Evolutionary conservation across 805 yeast species (phyloP).

Genomic region (Myxozyma kluyveri): DNA sequence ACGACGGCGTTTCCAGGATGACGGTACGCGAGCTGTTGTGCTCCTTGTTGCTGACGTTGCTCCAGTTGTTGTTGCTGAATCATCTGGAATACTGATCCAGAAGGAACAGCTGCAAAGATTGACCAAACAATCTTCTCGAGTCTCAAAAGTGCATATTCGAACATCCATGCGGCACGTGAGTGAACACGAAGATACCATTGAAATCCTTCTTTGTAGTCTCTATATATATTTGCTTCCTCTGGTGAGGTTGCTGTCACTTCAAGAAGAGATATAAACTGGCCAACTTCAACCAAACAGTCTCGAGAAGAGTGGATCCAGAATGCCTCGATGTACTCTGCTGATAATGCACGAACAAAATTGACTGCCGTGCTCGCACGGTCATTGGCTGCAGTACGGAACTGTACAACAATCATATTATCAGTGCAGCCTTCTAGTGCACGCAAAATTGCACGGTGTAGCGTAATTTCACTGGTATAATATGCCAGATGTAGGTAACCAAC

Average conservation of each 20-base stretch:
- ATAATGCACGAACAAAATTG: slow-evolving; percentile 29
- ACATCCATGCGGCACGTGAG: slow-evolving; percentile 31
- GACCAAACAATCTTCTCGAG: slow-evolving; percentile 32
- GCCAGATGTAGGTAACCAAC: slow-evolving; percentile 29
- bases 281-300: slow-evolving; percentile 31
- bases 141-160: slow-evolving; percentile 29
- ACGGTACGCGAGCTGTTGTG: neutral
- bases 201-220: slow-evolving; percentile 22
- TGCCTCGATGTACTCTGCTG: slow-evolving; percentile 33
- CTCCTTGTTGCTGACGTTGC: slow-evolving; percentile 2
- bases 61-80: neutral
- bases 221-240: slow-evolving; percentile 20
- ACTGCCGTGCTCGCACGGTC: slow-evolving; percentile 31
- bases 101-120: slow-evolving; percentile 23
- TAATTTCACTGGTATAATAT: slow-evolving; percentile 26
- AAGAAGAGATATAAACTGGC: slow-evolving; percentile 32
- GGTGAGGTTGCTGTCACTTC: slow-evolving; percentile 26
- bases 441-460: slow-evolving; percentile 27
- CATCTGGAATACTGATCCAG: neutral
- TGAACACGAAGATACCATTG: slow-evolving; percentile 31
- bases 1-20: neutral
- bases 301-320: slow-evolving; percentile 34
- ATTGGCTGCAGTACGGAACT: slow-evolving; percentile 25
- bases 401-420: slow-evolving; percentile 11
- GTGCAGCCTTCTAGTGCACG: slow-evolving; percentile 27